phyloP scores from a whole-genome alignment of 805 yeast species.

The Candida sphagnicola region DNA sequence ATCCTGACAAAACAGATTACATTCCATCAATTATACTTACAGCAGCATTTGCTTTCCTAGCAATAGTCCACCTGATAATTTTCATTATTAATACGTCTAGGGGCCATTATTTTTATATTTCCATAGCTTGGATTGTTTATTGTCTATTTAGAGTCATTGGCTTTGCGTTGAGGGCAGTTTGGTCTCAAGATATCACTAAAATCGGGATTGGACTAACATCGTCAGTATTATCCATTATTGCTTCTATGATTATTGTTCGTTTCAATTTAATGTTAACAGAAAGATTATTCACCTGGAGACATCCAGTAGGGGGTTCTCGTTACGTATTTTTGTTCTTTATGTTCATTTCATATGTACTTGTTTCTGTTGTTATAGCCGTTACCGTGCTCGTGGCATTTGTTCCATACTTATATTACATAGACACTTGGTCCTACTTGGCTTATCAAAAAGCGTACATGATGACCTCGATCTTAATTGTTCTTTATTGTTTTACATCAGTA shows the following conservation, averaged over 20 bases:
- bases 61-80: conserved; percentile 42
- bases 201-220: conserved; percentile 52
- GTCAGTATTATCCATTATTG: conserved; percentile 51
- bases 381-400: conserved; percentile 60
- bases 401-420: conserved; percentile 56
- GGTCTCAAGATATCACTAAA: conserved; percentile 50
- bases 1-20: conserved; percentile 48
- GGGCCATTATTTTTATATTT: conserved; percentile 58
- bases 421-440: conserved; percentile 19
- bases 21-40: conserved; percentile 59
- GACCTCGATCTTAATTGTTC: conserved; percentile 25
- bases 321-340: conserved; percentile 46
- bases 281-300: conserved; percentile 72
- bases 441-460: conserved; percentile 27
- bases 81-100: conserved; percentile 47
- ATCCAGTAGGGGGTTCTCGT: conserved; percentile 63
- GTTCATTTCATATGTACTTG: conserved; percentile 48
- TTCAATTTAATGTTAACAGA: conserved; percentile 64
- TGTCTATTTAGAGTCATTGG: conserved; percentile 53
- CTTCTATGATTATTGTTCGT: conserved; percentile 52
- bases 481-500: conserved; percentile 52
- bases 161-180: conserved; percentile 50
- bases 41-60: conserved; percentile 46
- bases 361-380: conserved; percentile 53
- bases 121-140: conserved; percentile 50